A percentile compares a stretch with the other conserved stretches of the same genome.
Conservation (phyloP, 257 asterid genomes). For the Plantago ovata region DNA sequence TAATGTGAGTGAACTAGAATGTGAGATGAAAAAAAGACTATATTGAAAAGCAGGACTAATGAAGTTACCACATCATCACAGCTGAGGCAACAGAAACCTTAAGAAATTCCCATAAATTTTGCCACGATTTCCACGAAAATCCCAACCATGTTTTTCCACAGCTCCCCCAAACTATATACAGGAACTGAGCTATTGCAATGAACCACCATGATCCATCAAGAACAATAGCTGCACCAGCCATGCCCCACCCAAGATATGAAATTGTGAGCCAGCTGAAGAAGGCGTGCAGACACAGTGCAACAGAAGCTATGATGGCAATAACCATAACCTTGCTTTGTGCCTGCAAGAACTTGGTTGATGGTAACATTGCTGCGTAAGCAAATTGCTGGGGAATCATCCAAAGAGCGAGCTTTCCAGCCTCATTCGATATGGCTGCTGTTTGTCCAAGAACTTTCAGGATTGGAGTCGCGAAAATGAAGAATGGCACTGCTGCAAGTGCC, state of each 20-base stretch:
- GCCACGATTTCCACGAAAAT: conserved; percentile 43
- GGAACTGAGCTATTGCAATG: conserved; percentile 41
- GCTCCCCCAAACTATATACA: conserved; percentile 41
- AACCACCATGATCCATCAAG: conserved; percentile 60
- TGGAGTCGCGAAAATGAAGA: conserved; percentile 40
- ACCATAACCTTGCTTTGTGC: conserved; percentile 67
- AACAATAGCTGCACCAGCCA: conserved; percentile 45
- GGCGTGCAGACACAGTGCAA: conserved; percentile 29
- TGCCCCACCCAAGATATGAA: conserved; percentile 55
- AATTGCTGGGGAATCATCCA: conserved; percentile 72
- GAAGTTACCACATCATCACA: conserved; percentile 54
- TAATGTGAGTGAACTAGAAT: too few species aligned
- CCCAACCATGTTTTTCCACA: conserved; percentile 63
- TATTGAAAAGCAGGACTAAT: too few species aligned
- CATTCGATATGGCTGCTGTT: conserved; percentile 31
- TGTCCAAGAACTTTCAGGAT: conserved; percentile 42
- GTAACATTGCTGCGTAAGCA: conserved; percentile 54
- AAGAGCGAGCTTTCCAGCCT: conserved; percentile 36
- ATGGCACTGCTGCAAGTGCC: conserved; percentile 22
- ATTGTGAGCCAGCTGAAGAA: conserved; percentile 53
- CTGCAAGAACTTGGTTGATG: conserved; percentile 52
- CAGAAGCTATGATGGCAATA: conserved; percentile 32
- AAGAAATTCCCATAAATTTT: conserved; percentile 43
- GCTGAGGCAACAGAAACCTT: conserved; percentile 53
- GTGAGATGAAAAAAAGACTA: too few species aligned